Conservation (phyloP, 768 basidiomycete species). For the Leccinum variicolor region DNA sequence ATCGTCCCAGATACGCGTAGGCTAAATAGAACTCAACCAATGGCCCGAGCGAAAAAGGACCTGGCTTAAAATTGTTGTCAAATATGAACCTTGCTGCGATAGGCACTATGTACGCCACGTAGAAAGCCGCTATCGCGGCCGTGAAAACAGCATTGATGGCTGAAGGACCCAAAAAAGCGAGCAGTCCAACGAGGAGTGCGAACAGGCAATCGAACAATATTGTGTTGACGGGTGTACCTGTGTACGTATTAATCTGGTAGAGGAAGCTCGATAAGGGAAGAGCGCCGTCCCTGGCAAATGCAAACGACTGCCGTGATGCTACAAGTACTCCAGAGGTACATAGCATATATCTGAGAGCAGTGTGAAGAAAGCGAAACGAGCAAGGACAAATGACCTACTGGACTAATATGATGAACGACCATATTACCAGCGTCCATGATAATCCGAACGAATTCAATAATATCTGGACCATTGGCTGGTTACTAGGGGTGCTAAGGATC, state of each 20-base stretch:
- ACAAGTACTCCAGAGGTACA: slow-evolving; percentile 40
- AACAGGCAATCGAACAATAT: slow-evolving; percentile 49
- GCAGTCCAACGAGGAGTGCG: slow-evolving; percentile 47
- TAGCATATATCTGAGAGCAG: slow-evolving; percentile 38
- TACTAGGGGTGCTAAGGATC: slow-evolving; percentile 28
- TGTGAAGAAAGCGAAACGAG: background rate
- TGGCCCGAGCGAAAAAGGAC: slow-evolving; percentile 42
- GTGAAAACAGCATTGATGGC: slow-evolving; percentile 59
- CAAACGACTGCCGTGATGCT: slow-evolving; percentile 52
- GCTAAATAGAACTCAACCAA: slow-evolving; percentile 27
- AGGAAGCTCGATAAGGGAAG: slow-evolving; percentile 53
- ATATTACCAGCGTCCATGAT: slow-evolving; percentile 43
- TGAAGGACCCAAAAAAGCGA: slow-evolving; percentile 48
- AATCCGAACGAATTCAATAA: slow-evolving; percentile 39
- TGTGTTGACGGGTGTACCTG: slow-evolving; percentile 52
- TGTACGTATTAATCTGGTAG: slow-evolving; percentile 49
- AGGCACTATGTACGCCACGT: slow-evolving; percentile 44
- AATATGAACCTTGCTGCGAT: slow-evolving; percentile 49
- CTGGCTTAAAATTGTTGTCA: slow-evolving; percentile 41
- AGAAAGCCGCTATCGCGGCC: slow-evolving; percentile 39
- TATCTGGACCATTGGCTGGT: slow-evolving; percentile 43
- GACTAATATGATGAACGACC: slow-evolving; percentile 49
- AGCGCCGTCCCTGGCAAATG: slow-evolving; percentile 55
- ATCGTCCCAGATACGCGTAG: background rate
- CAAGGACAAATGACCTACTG: slow-evolving; percentile 30